Evolutionary conservation across 129 eudicot species (phyloP).

Genomic region (Flaveria trinervia): DNA sequence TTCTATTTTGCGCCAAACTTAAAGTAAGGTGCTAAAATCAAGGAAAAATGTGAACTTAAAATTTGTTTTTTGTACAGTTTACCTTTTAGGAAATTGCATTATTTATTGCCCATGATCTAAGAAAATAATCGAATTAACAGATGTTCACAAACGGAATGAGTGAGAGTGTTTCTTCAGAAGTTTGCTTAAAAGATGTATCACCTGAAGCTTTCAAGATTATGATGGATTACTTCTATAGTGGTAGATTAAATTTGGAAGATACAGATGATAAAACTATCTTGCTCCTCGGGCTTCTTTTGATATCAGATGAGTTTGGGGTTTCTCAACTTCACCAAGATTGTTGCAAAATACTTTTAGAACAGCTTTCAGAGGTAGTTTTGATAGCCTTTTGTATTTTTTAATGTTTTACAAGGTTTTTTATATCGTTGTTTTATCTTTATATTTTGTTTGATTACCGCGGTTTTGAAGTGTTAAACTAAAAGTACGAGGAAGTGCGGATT

Average conservation of each 20-base stretch:
- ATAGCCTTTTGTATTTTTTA: conserved; percentile 9
- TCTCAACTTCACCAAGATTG: conserved; percentile 93
- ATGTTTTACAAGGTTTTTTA: conserved; percentile 2
- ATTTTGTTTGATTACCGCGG: conserved; percentile 31
- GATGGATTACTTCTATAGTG: conserved; percentile 78
- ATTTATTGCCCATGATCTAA: conserved; percentile 1
- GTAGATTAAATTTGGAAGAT: conserved; percentile 52
- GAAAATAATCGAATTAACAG: conserved; percentile 42
- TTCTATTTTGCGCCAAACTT: no score
- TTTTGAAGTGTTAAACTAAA: conserved; percentile 47
- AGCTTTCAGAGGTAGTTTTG: conserved; percentile 82
- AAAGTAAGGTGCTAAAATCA: not conserved
- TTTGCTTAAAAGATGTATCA: conserved; percentile 76
- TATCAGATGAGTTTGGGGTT: conserved; percentile 90
- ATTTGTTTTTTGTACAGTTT: not conserved
- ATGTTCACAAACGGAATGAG: conserved; percentile 99
- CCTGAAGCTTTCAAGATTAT: conserved; percentile 66
- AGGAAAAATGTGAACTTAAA: not conserved
- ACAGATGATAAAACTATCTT: conserved; percentile 44
- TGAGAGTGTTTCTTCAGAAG: conserved; percentile 68
- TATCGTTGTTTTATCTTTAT: conserved; percentile 15
- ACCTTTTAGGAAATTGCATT: not conserved
- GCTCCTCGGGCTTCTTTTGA: conserved; percentile 82
- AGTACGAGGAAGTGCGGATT: conserved; percentile 59
- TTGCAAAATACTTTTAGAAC: conserved; percentile 84